Conservation (phyloP, 2,329 filamentous ascomycete genomes). For the Aureobasidium musti region DNA sequence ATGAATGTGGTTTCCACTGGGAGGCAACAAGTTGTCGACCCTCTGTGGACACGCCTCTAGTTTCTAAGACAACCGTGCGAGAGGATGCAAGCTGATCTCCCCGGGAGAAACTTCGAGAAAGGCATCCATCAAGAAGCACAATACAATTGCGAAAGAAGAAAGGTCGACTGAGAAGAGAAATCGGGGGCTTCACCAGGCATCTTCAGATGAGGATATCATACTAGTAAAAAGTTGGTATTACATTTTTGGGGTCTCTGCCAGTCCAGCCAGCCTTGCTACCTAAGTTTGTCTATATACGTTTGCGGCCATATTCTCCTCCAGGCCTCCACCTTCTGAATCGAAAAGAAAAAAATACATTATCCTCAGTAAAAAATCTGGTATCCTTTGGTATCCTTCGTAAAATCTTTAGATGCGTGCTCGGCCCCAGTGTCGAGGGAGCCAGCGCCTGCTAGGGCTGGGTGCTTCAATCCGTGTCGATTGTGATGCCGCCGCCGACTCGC, state of each 20-base stretch:
- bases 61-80: too few species aligned
- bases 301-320: slow-evolving; percentile 4
- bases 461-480: background rate
- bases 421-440: slow-evolving; percentile 25
- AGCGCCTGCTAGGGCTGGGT: slow-evolving; percentile 24
- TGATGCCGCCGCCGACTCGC: slow-evolving; percentile 9
- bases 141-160: too few species aligned
- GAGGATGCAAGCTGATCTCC: too few species aligned
- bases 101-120: too few species aligned
- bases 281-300: slow-evolving; percentile 22
- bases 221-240: slow-evolving; percentile 14
- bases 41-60: too few species aligned
- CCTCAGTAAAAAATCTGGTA: slow-evolving; percentile 11
- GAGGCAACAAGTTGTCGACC: too few species aligned
- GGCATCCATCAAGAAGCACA: too few species aligned
- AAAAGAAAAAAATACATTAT: slow-evolving; percentile 16
- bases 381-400: slow-evolving; percentile 13
- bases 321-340: background rate
- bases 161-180: too few species aligned
- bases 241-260: slow-evolving; percentile 9
- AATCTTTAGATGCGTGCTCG: slow-evolving; percentile 20
- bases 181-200: too few species aligned
- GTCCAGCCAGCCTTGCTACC: slow-evolving; percentile 24
- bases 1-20: too few species aligned
- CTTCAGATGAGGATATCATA: too few species aligned